Conservation (phyloP, 306 rosid genomes). For the Trifolium repens region DNA sequence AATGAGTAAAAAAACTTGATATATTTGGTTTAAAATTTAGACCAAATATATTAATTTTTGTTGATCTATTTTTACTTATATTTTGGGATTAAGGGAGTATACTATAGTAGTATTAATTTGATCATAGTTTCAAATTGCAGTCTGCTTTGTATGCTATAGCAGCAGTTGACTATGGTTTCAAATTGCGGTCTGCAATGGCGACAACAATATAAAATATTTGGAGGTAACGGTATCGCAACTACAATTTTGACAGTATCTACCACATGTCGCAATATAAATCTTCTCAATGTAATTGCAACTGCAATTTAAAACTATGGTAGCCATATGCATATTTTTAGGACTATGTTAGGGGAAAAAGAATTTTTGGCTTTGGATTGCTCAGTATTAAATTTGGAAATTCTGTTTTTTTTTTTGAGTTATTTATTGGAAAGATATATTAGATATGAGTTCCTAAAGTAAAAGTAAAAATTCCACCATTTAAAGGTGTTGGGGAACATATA, state of each 20-base stretch:
- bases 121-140: too few relatives aligned
- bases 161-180: not conserved
- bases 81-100: not conserved
- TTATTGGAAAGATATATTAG: constrained; percentile 45
- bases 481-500: constrained; percentile 63
- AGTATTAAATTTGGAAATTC: constrained; percentile 43
- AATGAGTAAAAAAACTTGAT: too few relatives aligned
- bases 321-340: constrained; percentile 48
- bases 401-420: constrained; percentile 23
- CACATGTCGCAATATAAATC: too few relatives aligned
- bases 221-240: too few relatives aligned
- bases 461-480: constrained; percentile 64
- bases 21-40: too few relatives aligned
- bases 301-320: not conserved
- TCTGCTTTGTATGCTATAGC: too few relatives aligned
- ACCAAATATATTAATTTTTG: too few relatives aligned
- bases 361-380: constrained; percentile 52
- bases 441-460: constrained; percentile 63
- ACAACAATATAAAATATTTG: not conserved
- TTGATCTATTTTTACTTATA: too few relatives aligned
- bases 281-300: not conserved
- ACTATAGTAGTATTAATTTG: constrained; percentile 14
- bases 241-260: too few relatives aligned
- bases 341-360: not conserved
- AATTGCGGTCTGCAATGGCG: not conserved